Evolutionary conservation across 179 eudicot genomes (phyloP).

Genomic region (Gypsophila paniculata): DNA sequence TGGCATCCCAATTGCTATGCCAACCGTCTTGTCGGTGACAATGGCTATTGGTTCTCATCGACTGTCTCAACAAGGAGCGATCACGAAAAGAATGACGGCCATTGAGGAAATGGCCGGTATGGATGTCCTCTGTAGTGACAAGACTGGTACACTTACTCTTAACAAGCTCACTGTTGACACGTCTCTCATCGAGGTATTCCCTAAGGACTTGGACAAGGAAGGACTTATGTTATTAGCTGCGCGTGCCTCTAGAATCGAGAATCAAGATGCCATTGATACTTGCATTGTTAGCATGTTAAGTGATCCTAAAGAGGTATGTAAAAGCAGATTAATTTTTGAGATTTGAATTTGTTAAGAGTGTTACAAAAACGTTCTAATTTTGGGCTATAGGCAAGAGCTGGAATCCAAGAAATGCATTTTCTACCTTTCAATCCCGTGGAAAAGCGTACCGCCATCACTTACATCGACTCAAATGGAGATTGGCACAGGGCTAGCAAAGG

Average conservation of each 20-base stretch:
- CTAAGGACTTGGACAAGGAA: conserved; percentile 49
- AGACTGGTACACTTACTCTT: conserved; percentile 83
- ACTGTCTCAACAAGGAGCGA: conserved; percentile 77
- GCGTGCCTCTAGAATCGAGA: conserved; percentile 84
- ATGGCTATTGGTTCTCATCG: conserved; percentile 94
- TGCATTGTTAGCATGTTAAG: conserved; percentile 69
- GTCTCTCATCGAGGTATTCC: conserved; percentile 60
- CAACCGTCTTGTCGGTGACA: conserved; percentile 83
- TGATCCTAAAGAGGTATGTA: conserved; percentile 66
- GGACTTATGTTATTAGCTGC: conserved; percentile 57
- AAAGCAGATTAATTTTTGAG: no score
- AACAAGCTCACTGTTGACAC: conserved; percentile 86
- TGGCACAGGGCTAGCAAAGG: conserved; percentile 91
- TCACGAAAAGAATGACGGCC: conserved; percentile 92
- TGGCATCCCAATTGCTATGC: conserved; percentile 96
- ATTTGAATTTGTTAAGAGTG: no score
- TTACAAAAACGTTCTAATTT: background rate
- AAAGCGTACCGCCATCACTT: conserved; percentile 87
- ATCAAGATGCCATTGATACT: conserved; percentile 91
- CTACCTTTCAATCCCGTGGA: conserved; percentile 83
- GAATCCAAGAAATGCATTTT: conserved; percentile 77
- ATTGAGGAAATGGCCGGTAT: conserved; percentile 97
- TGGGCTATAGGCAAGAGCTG: conserved; percentile 63
- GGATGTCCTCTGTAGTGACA: conserved; percentile 93
- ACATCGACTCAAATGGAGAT: conserved; percentile 51